Base-by-base conservation (phyloP, 495 filamentous ascomycete species). In the Trichoderma gamsii region DNA sequence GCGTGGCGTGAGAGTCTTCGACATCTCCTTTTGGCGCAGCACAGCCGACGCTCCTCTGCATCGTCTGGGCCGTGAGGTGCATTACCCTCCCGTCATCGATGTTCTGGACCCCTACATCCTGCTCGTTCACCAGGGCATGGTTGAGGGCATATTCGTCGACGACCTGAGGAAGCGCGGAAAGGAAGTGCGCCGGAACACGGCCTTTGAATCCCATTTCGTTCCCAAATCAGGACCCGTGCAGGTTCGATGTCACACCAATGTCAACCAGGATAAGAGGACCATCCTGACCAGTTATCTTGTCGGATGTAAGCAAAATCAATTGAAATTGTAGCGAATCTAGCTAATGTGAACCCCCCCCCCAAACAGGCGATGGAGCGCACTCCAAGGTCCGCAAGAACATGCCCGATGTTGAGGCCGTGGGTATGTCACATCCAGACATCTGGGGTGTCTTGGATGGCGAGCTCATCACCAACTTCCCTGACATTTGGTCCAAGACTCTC, bases 71-170 rank as follows among this genome's bases (percentile, higher is more conserved):
- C 83, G 87, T 38, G 82, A 72, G 69, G 79, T 73, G 70, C 84
- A 72, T 74, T 90, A 72, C 75, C 80, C 71, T 0, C 81, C 83
- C 32, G 78, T 87, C 7, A 87, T 91, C 41, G 89, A 90, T 70
- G 84, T 90, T 12, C 78, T 87, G 25, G 88, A 92, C 67, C 87
- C 88, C 8, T 92, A 88, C 69, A 88, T 91, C 49, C 78, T 91
- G 4, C 83, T 91, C 0, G 87, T 88, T 12, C 89, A 92, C 71
- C 89, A 92, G 75, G 89, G 89, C 13, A 89, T 91, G 83, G 79
- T 91, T 0, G 89, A 92, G 76, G 81, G 84, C 56, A 69, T 89
- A 13, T 85, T 92, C 72, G 80, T 90, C 56, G 78, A 87, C 16
- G 89, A 92, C 70, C 77, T 91, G 68, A 76, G 77, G 63, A 79